phyloP scores from a whole-genome alignment of 164 flowering plant genomes.

The Amborella trichopoda region DNA sequence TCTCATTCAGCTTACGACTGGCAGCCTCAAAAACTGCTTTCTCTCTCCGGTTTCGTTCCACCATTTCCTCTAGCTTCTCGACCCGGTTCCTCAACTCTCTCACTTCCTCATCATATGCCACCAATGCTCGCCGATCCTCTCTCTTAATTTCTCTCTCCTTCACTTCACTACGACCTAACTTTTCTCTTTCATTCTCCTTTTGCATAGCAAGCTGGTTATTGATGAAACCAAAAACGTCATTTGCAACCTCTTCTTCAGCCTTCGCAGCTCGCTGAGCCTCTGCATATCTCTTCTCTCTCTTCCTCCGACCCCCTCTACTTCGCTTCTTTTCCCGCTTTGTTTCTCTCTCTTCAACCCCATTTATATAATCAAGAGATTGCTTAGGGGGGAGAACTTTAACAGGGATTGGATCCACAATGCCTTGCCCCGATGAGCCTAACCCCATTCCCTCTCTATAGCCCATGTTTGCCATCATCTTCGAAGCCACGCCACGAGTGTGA shows the following conservation, averaged over 20 bases:
- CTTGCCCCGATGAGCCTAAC: slow-evolving; percentile 75
- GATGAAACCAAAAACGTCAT: slow-evolving; percentile 76
- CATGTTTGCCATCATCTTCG: slow-evolving; percentile 99
- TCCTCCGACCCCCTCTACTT: slow-evolving; percentile 83
- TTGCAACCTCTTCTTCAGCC: slow-evolving; percentile 30
- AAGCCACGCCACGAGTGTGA: slow-evolving; percentile 96
- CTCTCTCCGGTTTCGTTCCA: slow-evolving; percentile 56
- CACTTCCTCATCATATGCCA: slow-evolving; percentile 72
- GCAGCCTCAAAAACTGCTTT: slow-evolving; percentile 79
- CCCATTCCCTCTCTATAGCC: slow-evolving; percentile 98
- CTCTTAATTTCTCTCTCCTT: slow-evolving; percentile 25
- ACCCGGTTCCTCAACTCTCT: slow-evolving; percentile 47
- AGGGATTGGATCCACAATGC: slow-evolving; percentile 60
- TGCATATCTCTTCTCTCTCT: slow-evolving; percentile 80
- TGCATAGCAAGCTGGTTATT: slow-evolving; percentile 67
- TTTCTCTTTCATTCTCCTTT: slow-evolving; percentile 22
- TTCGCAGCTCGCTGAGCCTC: slow-evolving; percentile 52
- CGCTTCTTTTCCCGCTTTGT: slow-evolving; percentile 16
- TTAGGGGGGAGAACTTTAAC: slow-evolving; percentile 79
- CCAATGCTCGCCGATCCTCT: slow-evolving; percentile 50
- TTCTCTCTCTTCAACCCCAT: slow-evolving; percentile 12
- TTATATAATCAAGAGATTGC: slow-evolving; percentile 82
- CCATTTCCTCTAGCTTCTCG: slow-evolving; percentile 87
- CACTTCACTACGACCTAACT: slow-evolving; percentile 18
- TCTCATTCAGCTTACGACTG: slow-evolving; percentile 57